Evolutionary conservation across 768 basidiomycete species (phyloP).

Genomic region (Kwoniella europaea): DNA sequence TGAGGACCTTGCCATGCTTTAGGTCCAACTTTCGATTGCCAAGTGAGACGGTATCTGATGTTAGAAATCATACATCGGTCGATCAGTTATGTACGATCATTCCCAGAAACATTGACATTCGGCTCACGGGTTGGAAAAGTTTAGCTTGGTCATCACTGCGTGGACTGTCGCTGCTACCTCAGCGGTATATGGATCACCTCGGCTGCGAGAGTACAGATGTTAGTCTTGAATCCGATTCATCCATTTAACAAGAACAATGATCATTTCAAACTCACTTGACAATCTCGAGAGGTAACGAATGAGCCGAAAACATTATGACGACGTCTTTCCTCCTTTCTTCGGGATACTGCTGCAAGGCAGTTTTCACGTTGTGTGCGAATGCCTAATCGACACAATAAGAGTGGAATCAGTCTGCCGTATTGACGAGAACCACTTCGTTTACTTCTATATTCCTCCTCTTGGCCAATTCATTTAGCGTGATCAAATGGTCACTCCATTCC

Average conservation of each 20-base stretch:
- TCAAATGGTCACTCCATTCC: no score
- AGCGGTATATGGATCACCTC: constrained; percentile 94
- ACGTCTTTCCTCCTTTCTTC: constrained; percentile 70
- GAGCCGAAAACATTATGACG: constrained; percentile 92
- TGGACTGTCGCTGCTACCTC: constrained; percentile 94
- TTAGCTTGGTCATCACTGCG: constrained; percentile 86
- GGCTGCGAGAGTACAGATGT: constrained; percentile 56
- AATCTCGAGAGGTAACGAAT: constrained; percentile 96
- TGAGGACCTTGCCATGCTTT: constrained; percentile 98
- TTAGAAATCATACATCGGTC: neutral
- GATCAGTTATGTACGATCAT: neutral
- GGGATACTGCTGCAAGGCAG: constrained; percentile 78
- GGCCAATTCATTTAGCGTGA: no score
- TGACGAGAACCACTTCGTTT: no score
- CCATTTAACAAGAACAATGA: neutral
- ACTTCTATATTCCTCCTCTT: no score
- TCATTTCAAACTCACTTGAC: constrained; percentile 66
- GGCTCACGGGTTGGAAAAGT: constrained; percentile 57
- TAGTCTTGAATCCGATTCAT: neutral
- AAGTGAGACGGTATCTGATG: constrained; percentile 83
- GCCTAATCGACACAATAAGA: constrained; percentile 65
- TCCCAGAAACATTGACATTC: neutral
- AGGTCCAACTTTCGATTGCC: constrained; percentile 98
- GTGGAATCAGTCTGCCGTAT: neutral
- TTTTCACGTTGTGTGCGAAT: constrained; percentile 83